Percentiles rank a stretch among this genome's conserved stretches.
These are phyloP conservation scores for Phalaenopsis aphrodite DNA, from an alignment of 106 monocot species.

Conservation along the genomic window DNA sequence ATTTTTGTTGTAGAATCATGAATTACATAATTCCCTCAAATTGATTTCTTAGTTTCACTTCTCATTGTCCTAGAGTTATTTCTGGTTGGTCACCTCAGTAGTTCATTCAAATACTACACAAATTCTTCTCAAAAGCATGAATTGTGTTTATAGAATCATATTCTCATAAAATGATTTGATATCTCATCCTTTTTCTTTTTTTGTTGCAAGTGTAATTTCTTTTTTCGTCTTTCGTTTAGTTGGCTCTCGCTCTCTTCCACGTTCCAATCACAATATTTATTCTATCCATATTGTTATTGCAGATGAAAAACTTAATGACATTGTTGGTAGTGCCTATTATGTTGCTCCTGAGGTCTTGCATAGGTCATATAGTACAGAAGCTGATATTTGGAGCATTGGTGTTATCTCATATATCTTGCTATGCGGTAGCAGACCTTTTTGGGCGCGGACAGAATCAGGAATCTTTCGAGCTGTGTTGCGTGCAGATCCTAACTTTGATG, in stretches of 20 bases:
- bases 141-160: slow-evolving; percentile 1
- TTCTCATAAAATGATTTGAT: not conserved
- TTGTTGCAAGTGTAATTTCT: not conserved
- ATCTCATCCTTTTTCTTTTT: not conserved
- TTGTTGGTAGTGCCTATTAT: slow-evolving; percentile 91
- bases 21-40: not conserved
- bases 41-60: not conserved
- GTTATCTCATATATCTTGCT: slow-evolving; percentile 87
- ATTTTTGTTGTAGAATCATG: not conserved
- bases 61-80: not conserved
- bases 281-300: slow-evolving; percentile 8
- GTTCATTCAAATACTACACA: not conserved
- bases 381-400: slow-evolving; percentile 90
- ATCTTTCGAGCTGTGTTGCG: slow-evolving; percentile 79
- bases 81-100: not conserved
- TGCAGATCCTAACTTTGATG: slow-evolving; percentile 74
- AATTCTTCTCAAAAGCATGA: not conserved
- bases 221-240: not conserved
- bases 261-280: not conserved
- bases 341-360: slow-evolving; percentile 94
- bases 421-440: slow-evolving; percentile 83
- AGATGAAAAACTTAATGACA: slow-evolving; percentile 85
- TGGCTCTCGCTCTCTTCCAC: not conserved
- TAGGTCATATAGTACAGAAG: slow-evolving; percentile 74
- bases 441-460: slow-evolving; percentile 84